phyloP scores from a whole-genome alignment of 2,329 filamentous ascomycete species.

The Fusarium verrucosum region DNA sequence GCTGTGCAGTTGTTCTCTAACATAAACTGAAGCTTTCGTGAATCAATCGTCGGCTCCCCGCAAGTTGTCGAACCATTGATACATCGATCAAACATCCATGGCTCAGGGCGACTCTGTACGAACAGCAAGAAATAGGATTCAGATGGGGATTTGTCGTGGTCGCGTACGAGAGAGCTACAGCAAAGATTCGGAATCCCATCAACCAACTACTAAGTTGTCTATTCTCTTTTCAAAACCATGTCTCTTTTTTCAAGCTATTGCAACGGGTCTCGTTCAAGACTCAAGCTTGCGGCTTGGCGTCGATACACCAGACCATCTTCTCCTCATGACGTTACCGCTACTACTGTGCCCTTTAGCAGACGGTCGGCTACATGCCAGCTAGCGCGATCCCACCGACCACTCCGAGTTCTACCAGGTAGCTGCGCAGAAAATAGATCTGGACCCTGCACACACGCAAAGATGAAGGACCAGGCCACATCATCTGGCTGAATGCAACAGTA shows the following conservation, averaged over 20 bases:
- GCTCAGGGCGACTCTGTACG: neutral
- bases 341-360: conserved; percentile 21
- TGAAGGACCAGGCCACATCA: conserved; percentile 34
- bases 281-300: conserved; percentile 10
- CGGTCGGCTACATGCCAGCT: conserved; percentile 29
- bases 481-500: conserved; percentile 44
- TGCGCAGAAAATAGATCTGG: conserved; percentile 31
- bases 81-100: neutral
- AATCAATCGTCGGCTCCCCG: neutral
- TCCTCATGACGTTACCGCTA: conserved; percentile 24
- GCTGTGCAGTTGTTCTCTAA: neutral
- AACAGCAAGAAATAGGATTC: neutral
- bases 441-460: conserved; percentile 22
- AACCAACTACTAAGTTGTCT: neutral
- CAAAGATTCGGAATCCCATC: neutral
- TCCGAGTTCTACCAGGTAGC: conserved; percentile 12
- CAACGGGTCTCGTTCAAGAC: neutral
- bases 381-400: conserved; percentile 32
- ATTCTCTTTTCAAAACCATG: neutral
- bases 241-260: neutral
- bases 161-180: conserved; percentile 13
- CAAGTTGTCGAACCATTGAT: neutral
- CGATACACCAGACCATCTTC: conserved; percentile 1
- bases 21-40: neutral
- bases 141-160: neutral